phyloP scores from a whole-genome alignment of 1,139 yeast genomes.

The Geotrichum restrictum region DNA sequence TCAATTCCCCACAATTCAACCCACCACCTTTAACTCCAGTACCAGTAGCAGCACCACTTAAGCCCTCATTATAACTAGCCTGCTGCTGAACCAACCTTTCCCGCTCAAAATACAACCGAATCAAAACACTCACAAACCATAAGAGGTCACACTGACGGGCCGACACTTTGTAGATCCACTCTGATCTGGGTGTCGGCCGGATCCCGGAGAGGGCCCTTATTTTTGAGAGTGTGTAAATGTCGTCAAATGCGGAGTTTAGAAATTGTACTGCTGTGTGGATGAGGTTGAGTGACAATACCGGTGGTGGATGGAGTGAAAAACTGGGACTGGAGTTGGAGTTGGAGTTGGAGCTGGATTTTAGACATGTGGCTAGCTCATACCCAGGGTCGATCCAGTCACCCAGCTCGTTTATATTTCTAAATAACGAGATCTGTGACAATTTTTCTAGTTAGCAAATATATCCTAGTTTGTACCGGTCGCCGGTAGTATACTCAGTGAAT shows the following conservation, averaged over 20 bases:
- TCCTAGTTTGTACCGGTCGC: no score
- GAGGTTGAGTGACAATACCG: neutral
- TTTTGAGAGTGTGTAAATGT: conserved; percentile 32
- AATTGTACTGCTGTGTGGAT: conserved; percentile 26
- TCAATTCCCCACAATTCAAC: neutral
- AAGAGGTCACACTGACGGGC: conserved; percentile 31
- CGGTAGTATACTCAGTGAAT: no score
- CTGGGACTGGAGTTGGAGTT: neutral
- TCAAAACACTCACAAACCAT: conserved; percentile 32
- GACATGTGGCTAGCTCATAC: neutral
- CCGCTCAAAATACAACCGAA: conserved; percentile 26
- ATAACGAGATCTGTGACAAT: conserved; percentile 31
- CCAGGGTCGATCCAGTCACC: conserved; percentile 35
- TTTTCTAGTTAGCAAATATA: no score
- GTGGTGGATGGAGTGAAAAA: neutral
- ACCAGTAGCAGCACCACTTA: no score
- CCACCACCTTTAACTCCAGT: conserved; percentile 6
- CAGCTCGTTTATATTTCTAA: conserved; percentile 34
- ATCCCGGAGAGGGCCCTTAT: conserved; percentile 28
- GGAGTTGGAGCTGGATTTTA: neutral
- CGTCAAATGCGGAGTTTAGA: conserved; percentile 34
- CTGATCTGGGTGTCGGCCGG: no score
- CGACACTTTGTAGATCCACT: conserved; percentile 23
- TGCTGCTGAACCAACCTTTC: conserved; percentile 14
- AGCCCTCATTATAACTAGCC: neutral